A percentile compares a stretch with the other conserved stretches of the same genome.
Evolutionary conservation across 768 basidiomycete species (phyloP).

Genomic region (Kwoniella pini): DNA sequence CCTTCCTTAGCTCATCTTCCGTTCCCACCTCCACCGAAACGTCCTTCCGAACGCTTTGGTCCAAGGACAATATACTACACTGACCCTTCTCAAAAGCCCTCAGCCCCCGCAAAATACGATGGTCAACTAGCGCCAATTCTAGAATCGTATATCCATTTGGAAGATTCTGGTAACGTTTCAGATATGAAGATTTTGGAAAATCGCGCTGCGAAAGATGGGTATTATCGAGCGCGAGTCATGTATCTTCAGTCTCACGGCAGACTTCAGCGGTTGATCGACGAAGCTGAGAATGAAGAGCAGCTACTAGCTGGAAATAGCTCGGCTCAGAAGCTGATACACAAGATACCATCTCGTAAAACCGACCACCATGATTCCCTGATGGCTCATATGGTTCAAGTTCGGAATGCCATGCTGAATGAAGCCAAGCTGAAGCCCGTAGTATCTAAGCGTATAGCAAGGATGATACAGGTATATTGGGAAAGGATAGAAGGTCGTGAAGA

Average conservation of each 20-base stretch:
- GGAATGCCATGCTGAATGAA: slow-evolving; percentile 54
- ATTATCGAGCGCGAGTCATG: slow-evolving; percentile 58
- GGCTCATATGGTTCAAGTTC: slow-evolving; percentile 51
- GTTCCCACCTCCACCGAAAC: slow-evolving; percentile 60
- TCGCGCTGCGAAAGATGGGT: slow-evolving; percentile 58
- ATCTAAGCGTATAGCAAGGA: slow-evolving; percentile 64
- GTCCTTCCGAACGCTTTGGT: slow-evolving; percentile 72
- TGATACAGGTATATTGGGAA: slow-evolving; percentile 76
- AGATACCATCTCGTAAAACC: slow-evolving; percentile 20
- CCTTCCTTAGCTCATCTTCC: slow-evolving; percentile 44
- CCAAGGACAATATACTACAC: slow-evolving; percentile 62
- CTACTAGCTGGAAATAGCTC: neutral
- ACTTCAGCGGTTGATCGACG: slow-evolving; percentile 57
- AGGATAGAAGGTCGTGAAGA: slow-evolving; percentile 65
- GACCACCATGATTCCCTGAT: slow-evolving; percentile 56
- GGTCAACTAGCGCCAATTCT: slow-evolving; percentile 64
- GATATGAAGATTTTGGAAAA: slow-evolving; percentile 56
- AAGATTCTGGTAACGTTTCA: slow-evolving; percentile 60
- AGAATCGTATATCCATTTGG: slow-evolving; percentile 64
- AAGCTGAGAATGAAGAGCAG: slow-evolving; percentile 14
- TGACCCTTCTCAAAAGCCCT: slow-evolving; percentile 68
- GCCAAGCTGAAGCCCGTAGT: slow-evolving; percentile 52
- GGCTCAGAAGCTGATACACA: slow-evolving; percentile 1
- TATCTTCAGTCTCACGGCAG: slow-evolving; percentile 60
- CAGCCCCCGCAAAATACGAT: slow-evolving; percentile 58